These are phyloP conservation scores for Emergomyces orientalis DNA, from an alignment of 2,329 filamentous ascomycete species.

Conservation along the genomic window DNA sequence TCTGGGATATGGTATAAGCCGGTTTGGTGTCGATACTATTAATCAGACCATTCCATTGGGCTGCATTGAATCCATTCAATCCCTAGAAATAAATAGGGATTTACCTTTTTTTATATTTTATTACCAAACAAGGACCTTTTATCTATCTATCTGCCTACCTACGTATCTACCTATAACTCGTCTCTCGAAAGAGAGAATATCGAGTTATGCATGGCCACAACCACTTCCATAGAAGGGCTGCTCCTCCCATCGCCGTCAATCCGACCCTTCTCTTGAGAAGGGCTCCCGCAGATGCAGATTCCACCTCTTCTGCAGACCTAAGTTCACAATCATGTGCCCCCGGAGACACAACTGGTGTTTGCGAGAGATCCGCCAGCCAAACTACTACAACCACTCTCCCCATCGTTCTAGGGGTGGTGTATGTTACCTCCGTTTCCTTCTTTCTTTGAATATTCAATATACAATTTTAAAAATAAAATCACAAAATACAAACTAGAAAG, in stretches of 20 bases:
- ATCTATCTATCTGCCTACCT: too few relatives aligned
- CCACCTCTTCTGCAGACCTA: conserved; percentile 13
- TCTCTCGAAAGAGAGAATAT: conserved; percentile 12
- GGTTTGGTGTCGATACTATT: background rate
- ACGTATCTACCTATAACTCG: too few relatives aligned
- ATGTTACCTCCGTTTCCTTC: conserved; percentile 37
- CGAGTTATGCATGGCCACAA: conserved; percentile 3
- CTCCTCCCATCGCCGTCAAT: background rate
- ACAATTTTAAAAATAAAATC: background rate
- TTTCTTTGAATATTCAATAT: too few relatives aligned
- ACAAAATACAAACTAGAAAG: background rate
- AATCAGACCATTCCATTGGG: background rate
- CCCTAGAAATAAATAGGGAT: too few relatives aligned
- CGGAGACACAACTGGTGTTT: conserved; percentile 28
- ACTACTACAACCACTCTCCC: conserved; percentile 51
- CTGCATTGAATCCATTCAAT: too few relatives aligned
- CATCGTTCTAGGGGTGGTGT: conserved; percentile 62
- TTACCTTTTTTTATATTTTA: too few relatives aligned
- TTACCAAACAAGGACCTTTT: too few relatives aligned
- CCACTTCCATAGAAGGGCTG: background rate
- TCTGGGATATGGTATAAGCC: background rate
- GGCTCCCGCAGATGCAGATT: conserved; percentile 14
- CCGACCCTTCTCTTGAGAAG: background rate
- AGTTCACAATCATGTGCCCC: conserved; percentile 16
- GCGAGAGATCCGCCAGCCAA: conserved; percentile 52